Evolutionary conservation across 2,329 filamentous ascomycete species (phyloP).

Genomic region (Didymella exigua): DNA sequence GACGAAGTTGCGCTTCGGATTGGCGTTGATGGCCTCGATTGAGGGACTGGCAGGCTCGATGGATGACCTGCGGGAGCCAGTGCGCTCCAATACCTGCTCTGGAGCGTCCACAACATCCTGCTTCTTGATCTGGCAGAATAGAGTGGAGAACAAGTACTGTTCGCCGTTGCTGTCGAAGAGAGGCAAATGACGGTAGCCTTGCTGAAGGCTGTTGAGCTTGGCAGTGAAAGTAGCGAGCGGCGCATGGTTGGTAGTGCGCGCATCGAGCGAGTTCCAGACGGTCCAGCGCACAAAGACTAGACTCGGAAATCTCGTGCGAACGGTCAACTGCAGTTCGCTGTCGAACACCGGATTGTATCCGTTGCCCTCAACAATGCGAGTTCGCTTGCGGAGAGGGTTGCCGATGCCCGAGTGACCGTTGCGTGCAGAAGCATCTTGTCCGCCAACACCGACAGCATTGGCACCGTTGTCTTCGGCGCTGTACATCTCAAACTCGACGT

Average conservation of each 20-base stretch:
- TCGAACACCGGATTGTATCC: conserved; percentile 93
- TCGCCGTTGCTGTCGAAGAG: conserved; percentile 88
- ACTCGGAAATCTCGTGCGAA: conserved; percentile 93
- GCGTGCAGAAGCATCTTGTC: conserved; percentile 67
- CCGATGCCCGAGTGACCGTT: conserved; percentile 71
- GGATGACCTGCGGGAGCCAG: conserved; percentile 33
- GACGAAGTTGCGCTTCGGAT: conserved; percentile 45
- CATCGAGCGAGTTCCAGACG: conserved; percentile 84
- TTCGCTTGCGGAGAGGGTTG: conserved; percentile 77
- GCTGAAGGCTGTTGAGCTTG: conserved; percentile 85
- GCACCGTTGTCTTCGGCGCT: conserved; percentile 90
- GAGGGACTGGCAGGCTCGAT: conserved; percentile 36
- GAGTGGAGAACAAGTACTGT: conserved; percentile 90
- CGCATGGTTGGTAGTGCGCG: conserved; percentile 67
- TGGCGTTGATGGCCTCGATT: conserved; percentile 41
- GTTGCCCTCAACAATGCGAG: conserved; percentile 81
- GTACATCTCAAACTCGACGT: conserved; percentile 93
- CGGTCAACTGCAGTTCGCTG: conserved; percentile 75
- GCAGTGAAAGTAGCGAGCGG: conserved; percentile 88
- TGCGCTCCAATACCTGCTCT: conserved; percentile 27
- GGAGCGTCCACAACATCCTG: conserved; percentile 55
- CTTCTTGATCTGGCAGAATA: conserved; percentile 87
- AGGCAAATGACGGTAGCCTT: conserved; percentile 91
- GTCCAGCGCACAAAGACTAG: conserved; percentile 93
- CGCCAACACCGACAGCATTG: conserved; percentile 69